These are phyloP conservation scores for Starmerella apis DNA, from an alignment of 805 yeast species.

Conservation along the genomic window DNA sequence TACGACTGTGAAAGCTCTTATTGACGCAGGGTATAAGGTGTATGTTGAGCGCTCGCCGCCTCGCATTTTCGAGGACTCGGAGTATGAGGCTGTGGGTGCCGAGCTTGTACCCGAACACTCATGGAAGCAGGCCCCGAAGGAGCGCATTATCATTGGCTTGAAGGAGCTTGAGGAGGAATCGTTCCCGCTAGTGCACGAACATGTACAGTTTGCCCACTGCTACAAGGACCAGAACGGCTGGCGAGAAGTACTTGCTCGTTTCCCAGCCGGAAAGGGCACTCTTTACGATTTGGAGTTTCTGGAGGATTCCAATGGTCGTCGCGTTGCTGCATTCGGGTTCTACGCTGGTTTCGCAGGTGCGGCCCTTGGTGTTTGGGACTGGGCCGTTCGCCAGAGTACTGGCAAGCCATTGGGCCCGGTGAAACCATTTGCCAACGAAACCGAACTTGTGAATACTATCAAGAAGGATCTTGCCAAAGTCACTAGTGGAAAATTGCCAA, in stretches of 20 bases:
- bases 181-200: conserved; percentile 91
- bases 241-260: conserved; percentile 80
- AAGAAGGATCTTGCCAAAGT: conserved; percentile 48
- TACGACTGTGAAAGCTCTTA: conserved; percentile 66
- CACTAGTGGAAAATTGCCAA: conserved; percentile 45
- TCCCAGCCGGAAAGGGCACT: conserved; percentile 82
- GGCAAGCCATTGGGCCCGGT: conserved; percentile 65
- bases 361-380: conserved; percentile 85
- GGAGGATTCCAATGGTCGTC: conserved; percentile 88
- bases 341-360: conserved; percentile 99
- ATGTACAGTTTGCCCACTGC: conserved; percentile 97
- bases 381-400: conserved; percentile 79
- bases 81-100: conserved; percentile 72
- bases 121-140: conserved; percentile 85
- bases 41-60: conserved; percentile 81
- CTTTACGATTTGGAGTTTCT: conserved; percentile 90
- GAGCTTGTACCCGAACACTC: conserved; percentile 84
- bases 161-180: conserved; percentile 90
- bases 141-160: conserved; percentile 82
- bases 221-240: conserved; percentile 97
- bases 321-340: conserved; percentile 99
- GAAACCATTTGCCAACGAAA: conserved; percentile 72
- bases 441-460: conserved; percentile 61
- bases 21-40: conserved; percentile 66
- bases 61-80: conserved; percentile 65